Evolutionary conservation across 495 filamentous ascomycete species (phyloP).

Genomic region (Parathielavia appendiculata): DNA sequence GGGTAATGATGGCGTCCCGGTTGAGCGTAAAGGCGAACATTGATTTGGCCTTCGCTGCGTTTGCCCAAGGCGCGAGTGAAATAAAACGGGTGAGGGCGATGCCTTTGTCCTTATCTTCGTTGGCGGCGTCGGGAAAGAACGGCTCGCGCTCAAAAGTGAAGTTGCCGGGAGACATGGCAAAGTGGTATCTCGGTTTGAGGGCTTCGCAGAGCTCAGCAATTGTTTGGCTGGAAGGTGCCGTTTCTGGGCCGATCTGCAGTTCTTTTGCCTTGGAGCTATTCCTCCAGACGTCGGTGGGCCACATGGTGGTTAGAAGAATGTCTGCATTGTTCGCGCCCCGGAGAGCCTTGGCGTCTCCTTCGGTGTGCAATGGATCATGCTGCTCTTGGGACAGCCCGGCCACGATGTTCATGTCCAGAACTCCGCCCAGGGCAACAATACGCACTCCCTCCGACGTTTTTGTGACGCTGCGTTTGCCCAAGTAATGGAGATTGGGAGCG

Average conservation of each 20-base stretch:
- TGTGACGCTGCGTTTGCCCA: constrained; percentile 75
- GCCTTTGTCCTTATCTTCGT: constrained; percentile 32
- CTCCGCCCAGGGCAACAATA: constrained; percentile 75
- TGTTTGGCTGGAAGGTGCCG: constrained; percentile 40
- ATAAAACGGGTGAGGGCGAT: constrained; percentile 77
- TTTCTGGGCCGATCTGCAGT: constrained; percentile 45
- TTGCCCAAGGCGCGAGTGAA: constrained; percentile 72
- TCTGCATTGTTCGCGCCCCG: constrained; percentile 71
- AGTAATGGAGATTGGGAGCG: constrained; percentile 79
- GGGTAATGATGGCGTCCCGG: constrained; percentile 48
- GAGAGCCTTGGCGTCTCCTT: constrained; percentile 68
- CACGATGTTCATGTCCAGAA: constrained; percentile 49
- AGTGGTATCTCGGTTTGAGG: constrained; percentile 83
- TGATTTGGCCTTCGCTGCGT: constrained; percentile 69
- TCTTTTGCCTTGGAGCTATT: constrained; percentile 42
- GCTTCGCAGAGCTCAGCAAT: constrained; percentile 69
- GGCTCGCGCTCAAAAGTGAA: constrained; percentile 88
- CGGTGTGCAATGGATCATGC: constrained; percentile 62
- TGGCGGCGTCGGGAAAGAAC: constrained; percentile 61
- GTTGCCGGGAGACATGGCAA: constrained; percentile 56
- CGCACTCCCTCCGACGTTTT: constrained; percentile 87
- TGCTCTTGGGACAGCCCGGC: constrained; percentile 55
- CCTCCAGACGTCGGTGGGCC: constrained; percentile 68
- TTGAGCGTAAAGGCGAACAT: constrained; percentile 85
- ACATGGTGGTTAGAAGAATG: constrained; percentile 78